Evolutionary conservation across 2,329 filamentous ascomycete species (phyloP), one percentile per base, ranked within the genome.

Genomic region (Meredithiella fracta): DNA sequence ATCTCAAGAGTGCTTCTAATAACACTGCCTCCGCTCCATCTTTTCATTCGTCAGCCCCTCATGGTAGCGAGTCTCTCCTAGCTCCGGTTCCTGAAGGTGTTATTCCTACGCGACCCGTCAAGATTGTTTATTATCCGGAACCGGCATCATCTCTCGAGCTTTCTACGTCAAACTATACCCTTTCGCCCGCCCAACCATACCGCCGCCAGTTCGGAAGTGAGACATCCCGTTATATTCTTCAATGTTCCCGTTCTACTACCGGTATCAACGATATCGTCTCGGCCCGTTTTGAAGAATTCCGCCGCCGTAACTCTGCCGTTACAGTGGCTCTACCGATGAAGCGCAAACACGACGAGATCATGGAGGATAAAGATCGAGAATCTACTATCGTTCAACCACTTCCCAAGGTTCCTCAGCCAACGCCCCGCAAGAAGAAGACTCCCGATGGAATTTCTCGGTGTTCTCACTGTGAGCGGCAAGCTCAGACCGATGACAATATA

Each of bases 381-480:
- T 11, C 15, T 8, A 11, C 44, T 25, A 49, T 8, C 8, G 29
- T 54, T 5, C 47, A 54, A 20, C 56, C 52, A 4, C 51, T 58
- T 7, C 56, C 56, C 17, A 58, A 58, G 47, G 25, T 58, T 8
- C 37, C 52, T 29, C 50, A 51, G 51, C 52, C 52, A 37, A 31
- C 37, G 17, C 52, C 52, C 9, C 51, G 56, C n/a, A 58, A 58
- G 31, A 58, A 58, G 47, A 58, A 52, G 47, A 25, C 26, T 14
- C 14, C 34, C 6, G 57, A 58, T 29, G 57, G 57, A 25, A 58
- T 55, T 20, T 15, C 54, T 22, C 51, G 60, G 8, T 64, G 63
- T 53, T 57, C 58, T 1, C 59, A 60, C 47, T 64, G 63, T 55
- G 56, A 61, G 15, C 61, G 61, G n/a, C 59, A 55, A 4, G 58